Evolutionary conservation across 345 rosid species (phyloP), one percentile per base, ranked within the genome.

Genomic region (Citrus glauca): DNA sequence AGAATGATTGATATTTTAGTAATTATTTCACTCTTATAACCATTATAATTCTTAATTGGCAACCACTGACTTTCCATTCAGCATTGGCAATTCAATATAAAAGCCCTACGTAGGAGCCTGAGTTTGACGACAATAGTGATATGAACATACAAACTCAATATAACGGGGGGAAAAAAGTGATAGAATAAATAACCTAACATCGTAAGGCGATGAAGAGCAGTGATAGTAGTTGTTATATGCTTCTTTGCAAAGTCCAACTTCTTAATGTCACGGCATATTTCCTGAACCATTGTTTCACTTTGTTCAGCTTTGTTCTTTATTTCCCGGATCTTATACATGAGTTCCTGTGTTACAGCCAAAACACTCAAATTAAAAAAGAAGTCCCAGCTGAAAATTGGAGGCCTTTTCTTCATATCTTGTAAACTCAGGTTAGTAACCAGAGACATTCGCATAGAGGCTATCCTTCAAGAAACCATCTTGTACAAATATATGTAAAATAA

Each of bases 221-320:
- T 94, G 73, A 96, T 96, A 2, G 99, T 94, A 59, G 95, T 92
- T 69, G 99, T 96, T 84, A 96, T 94, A 86, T 96, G 98, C 89
- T 96, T 96, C 92, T 96, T 94, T 24, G 98, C 98, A 84, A 94
- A 96, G 86, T 96, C 99, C 86, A 96, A 85, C 89, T 96, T 96
- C 87, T 96, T 96, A 81, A 94, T 96, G 85, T 96, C 99, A 72
- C 99, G 95, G 67, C 99, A 96, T 81, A 96, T 96, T 85, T 96
- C 98, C 87, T 94, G 97, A 67, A 96, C 99, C 99, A 96, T 94
- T 19, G 97, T 88, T 86, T 96, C 99, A 87, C 99, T 96, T 82
- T 96, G 99, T 86, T 89, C 98, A 37, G 99, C 99, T 86, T 96
- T 96, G 85, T 95, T 90, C 86, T 96, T 96, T 83, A 96, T 96